phyloP scores from a whole-genome alignment of 371 early-diverging fungal species.

The Apophysomyces variabilis region DNA sequence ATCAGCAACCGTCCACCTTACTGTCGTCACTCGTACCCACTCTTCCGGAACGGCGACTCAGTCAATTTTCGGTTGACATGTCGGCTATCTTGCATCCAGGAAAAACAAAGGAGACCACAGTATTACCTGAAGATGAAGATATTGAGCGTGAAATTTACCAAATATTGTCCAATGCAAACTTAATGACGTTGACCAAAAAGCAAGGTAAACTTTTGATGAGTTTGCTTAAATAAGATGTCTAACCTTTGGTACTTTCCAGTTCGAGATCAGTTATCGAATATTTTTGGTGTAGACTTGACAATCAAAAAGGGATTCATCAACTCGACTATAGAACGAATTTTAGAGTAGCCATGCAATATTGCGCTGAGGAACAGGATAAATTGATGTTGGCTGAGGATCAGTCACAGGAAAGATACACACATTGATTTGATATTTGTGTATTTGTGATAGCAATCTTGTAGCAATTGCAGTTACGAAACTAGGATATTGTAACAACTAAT shows the following conservation, averaged over 20 bases:
- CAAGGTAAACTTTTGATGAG: slow-evolving; percentile 52
- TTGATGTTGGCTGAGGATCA: too few species aligned
- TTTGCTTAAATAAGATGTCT: not conserved
- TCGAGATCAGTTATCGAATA: slow-evolving; percentile 72
- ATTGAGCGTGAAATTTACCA: slow-evolving; percentile 77
- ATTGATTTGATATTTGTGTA: too few species aligned
- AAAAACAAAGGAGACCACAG: slow-evolving; percentile 13
- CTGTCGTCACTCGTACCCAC: slow-evolving; percentile 36
- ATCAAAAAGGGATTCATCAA: slow-evolving; percentile 87
- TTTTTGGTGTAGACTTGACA: slow-evolving; percentile 85
- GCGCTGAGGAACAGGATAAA: too few species aligned
- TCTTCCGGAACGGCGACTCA: slow-evolving; percentile 24
- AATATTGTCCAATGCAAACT: slow-evolving; percentile 78
- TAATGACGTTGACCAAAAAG: slow-evolving; percentile 83
- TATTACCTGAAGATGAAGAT: slow-evolving; percentile 85
- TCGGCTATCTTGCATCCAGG: slow-evolving; percentile 28
- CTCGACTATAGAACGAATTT: slow-evolving; percentile 72
- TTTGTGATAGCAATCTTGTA: too few species aligned
- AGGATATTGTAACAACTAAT: too few species aligned
- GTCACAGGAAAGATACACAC: too few species aligned
- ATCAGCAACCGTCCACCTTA: slow-evolving; percentile 86
- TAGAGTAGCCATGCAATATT: slow-evolving; percentile 20
- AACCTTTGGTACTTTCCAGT: slow-evolving; percentile 50
- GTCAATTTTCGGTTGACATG: slow-evolving; percentile 32
- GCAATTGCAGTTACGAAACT: too few species aligned